Evolutionary conservation across 306 rosid genomes (phyloP), one percentile per base, ranked within the genome.

Genomic region (Lathyrus tuberosus): DNA sequence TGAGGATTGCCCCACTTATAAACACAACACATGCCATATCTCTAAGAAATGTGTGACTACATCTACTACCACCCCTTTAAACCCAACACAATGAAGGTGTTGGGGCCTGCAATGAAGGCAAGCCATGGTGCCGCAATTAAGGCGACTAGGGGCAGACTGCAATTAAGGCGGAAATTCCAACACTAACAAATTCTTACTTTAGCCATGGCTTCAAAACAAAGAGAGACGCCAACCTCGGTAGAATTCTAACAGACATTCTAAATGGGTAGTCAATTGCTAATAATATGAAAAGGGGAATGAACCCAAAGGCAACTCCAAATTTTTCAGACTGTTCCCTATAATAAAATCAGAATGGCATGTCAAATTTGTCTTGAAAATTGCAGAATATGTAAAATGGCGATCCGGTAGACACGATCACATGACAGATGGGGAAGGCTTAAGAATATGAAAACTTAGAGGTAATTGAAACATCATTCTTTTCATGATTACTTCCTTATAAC

Each of bases 231-330:
- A 38, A 26, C 63, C 26, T 48, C 40, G 13, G 49, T 37, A 49
- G 70, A 72, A 72, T 35, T 5, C 15, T 52, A 49, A 49, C 41
- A 11, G 5, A 12, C 5, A 24, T 30, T 71, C 22, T 8, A 15
- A 49, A 37, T 62, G 54, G 70, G 43, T n/a, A 40, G 54, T 64
- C 44, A 15, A 40, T n/a, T 28, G 58, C 65, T 41, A 24, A 2
- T 24, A 74, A 65, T 53, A 67, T 18, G 31, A 30, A 65, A 74
- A 30, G 41, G 78, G 60, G 37, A 74, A 62, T 30, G 60, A 54
- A 54, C 51, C 38, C 28, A 56, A 44, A 62, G 17, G 47, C 5
- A 54, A 74, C 28, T 73, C 46, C 35, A 41, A 6, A 52, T 38
- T 62, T 56, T 73, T 73, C 46, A 52, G 57, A 54, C 51, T 31